Evolutionary conservation across 108 stramenopile genomes (phyloP), one percentile per base, ranked within the genome.

Genomic region (Mediolabrus comicus): DNA sequence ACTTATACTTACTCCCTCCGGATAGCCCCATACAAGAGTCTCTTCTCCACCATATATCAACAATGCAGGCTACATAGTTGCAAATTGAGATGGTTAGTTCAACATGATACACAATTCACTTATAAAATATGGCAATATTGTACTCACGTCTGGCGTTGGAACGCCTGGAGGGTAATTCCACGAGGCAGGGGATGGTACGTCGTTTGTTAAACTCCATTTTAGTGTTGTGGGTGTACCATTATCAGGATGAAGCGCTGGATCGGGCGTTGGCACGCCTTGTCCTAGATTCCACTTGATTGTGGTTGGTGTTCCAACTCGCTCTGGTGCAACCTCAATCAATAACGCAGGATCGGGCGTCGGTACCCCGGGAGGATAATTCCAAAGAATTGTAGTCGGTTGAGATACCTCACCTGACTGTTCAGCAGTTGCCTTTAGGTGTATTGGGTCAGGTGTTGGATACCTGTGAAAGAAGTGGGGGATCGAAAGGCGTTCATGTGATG

Each of bases 391-490:
- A 17, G 66, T 59, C 43, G 57, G 68, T n/a, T n/a, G n/a, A n/a
- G n/a, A n/a, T n/a, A n/a, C n/a, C n/a, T n/a, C n/a, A n/a, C n/a
- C n/a, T n/a, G n/a, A n/a, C n/a, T n/a, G n/a, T n/a, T n/a, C n/a
- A n/a, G n/a, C n/a, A n/a, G n/a, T 24, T 22, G 46, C 2, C 0
- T 46, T 53, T 11, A 75, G 32, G n/a, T 67, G 65, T 19, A 53
- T 66, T 27, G 74, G 74, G 62, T 75, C 55, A 10, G 66, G 66
- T 55, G 74, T 75, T 26, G 74, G 74, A 2, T 54, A 33, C 30
- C 67, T 54, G 2, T 0, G 41, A 49, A 22, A n/a, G n/a, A n/a
- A n/a, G n/a, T 38, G 19, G 10, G 22, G 9, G 46, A 1, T 49
- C 10, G 46, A 22, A 49, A 24, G 22, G 22, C 10, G 22, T 49